A percentile compares a stretch with the other conserved stretches of the same genome.
Evolutionary conservation across 1,139 yeast species (phyloP).

Genomic region (Pneumocystis murina): DNA sequence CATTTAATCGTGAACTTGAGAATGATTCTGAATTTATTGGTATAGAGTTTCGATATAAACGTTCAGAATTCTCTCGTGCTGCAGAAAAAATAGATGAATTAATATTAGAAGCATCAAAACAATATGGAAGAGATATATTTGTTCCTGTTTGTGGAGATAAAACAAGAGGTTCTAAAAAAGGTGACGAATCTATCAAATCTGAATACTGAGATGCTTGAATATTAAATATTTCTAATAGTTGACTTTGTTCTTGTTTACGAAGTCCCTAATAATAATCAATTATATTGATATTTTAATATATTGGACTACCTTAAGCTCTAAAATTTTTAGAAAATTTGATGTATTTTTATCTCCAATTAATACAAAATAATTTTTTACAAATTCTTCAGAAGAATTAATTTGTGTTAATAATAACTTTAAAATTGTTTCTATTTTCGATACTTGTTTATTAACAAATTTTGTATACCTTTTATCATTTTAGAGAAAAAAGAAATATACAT

Average conservation of each 20-base stretch:
- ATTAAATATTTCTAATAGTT: background rate
- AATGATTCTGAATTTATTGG: background rate
- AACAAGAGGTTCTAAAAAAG: background rate
- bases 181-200: background rate
- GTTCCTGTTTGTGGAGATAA: background rate
- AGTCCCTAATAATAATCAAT: background rate
- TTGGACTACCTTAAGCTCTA: slow-evolving; percentile 38
- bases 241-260: background rate
- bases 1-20: background rate
- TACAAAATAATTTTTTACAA: slow-evolving; percentile 52
- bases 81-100: background rate
- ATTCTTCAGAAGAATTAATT: slow-evolving; percentile 47
- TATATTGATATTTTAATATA: slow-evolving; percentile 22
- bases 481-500: background rate
- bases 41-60: background rate
- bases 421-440: slow-evolving; percentile 43
- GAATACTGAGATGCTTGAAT: background rate
- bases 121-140: background rate
- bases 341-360: slow-evolving; percentile 52
- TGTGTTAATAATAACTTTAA: slow-evolving; percentile 50
- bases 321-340: slow-evolving; percentile 47
- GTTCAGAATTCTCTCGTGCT: background rate
- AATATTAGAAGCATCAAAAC: background rate
- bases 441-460: slow-evolving; percentile 36
- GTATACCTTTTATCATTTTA: slow-evolving; percentile 22